Base-by-base conservation (phyloP, 495 filamentous ascomycete genomes). In the Podospora pseudocomata region DNA sequence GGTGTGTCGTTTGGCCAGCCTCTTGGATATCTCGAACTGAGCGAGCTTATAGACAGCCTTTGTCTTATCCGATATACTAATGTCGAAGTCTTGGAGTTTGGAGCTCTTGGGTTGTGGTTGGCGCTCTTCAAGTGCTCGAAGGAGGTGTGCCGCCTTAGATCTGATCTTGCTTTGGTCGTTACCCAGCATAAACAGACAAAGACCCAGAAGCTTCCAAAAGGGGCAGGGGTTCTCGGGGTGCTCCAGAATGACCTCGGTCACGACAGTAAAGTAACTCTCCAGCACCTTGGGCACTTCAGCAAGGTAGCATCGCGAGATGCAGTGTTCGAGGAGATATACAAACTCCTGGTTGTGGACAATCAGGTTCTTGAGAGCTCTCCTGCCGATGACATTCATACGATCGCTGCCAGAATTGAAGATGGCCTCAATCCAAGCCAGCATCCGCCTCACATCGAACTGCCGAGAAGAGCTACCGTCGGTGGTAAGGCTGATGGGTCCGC, bases 21-120 rank as follows among this genome's bases (percentile, higher is more conserved):
- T 81, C 70, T 93, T 93, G 0, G 96, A 98, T 9, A 94, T 94
- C 72, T 98, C 95, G 70, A 97, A 98, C 71, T 98, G 96, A 4
- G 95, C 95, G 19, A 94, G 85, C 78, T 97, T 98, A 78, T 97
- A 98, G 2, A 99, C 94, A 1, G 95, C 95, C 67, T 94, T 97
- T 0, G 95, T 99, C 80, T 97, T 97, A 79, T 99, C 96, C 1
- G 95, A 94, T 58, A 99, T 94, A 76, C 94, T 97, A 72, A 99
- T 97, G 72, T 99, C 96, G 62, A 97, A 96, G 76, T 98, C 96
- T 74, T 97, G 93, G 39, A 98, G 87, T 72, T 94, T 92, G 5
- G 94, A 97, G 72, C 84, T 93, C 71, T 90, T 91, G 0, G 72
- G 72, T 32, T 76, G 79, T 73, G 90, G 88, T 70, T 92, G 90